Percentiles rank a stretch among this genome's conserved stretches.
Evolutionary conservation across 2,329 filamentous ascomycete species (phyloP).

Genomic region (Aspergillus piperis): DNA sequence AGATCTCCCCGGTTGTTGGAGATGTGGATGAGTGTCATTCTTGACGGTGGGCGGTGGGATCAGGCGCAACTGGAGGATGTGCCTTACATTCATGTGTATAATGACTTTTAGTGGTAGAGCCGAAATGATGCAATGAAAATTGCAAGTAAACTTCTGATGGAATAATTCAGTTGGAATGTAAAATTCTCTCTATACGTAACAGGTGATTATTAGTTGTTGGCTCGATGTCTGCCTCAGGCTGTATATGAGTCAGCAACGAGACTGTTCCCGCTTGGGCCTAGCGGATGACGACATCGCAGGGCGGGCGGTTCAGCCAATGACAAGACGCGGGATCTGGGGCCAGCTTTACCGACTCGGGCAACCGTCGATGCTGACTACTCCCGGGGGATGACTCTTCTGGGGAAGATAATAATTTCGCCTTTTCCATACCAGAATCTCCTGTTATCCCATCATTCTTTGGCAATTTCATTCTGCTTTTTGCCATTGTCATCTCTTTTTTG

Average conservation of each 20-base stretch:
- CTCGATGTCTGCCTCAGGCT: slow-evolving; percentile 10
- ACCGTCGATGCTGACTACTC: slow-evolving; percentile 8
- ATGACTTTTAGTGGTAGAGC: not conserved
- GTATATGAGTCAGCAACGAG: not conserved
- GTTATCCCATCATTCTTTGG: slow-evolving; percentile 6
- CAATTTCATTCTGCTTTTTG: not conserved
- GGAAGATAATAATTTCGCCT: slow-evolving; percentile 13
- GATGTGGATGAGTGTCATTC: not conserved
- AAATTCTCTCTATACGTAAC: too few relatives aligned
- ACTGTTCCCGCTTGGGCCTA: slow-evolving; percentile 11
- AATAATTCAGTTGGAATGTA: too few relatives aligned
- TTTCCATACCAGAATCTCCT: slow-evolving; percentile 4
- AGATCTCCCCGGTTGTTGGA: not conserved
- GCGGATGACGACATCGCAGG: slow-evolving; percentile 23
- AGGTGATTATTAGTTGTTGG: too few relatives aligned
- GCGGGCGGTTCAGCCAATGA: slow-evolving; percentile 15
- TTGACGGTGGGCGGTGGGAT: not conserved
- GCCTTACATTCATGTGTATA: slow-evolving; percentile 6
- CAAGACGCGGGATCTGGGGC: not conserved
- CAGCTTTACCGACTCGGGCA: slow-evolving; percentile 16
- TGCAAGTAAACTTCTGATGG: not conserved
- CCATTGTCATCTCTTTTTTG: not conserved
- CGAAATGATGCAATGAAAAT: not conserved
- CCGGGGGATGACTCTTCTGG: slow-evolving; percentile 16
- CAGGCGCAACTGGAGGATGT: not conserved